Evolutionary conservation across 2,329 filamentous ascomycete genomes (phyloP).

Genomic region (Fusarium heterosporum): DNA sequence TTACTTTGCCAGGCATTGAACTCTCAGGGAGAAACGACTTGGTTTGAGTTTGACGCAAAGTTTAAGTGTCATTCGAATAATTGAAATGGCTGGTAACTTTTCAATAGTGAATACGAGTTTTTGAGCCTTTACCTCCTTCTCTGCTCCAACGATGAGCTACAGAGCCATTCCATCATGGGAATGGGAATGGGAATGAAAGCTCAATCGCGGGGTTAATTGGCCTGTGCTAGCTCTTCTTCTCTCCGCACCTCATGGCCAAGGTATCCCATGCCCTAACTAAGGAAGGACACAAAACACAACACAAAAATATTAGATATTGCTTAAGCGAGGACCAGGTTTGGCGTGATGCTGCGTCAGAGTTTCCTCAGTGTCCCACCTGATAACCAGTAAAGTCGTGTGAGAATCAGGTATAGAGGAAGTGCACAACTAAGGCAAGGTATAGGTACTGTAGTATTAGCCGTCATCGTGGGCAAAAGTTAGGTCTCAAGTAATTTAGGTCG

Average conservation of each 20-base stretch:
- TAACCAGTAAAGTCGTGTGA: conserved; percentile 8
- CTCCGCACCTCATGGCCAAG: conserved; percentile 1
- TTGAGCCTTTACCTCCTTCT: background rate
- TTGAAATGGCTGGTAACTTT: background rate
- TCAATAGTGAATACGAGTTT: background rate
- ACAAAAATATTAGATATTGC: conserved; percentile 33
- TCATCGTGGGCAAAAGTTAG: conserved; percentile 31
- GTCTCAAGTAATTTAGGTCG: conserved; percentile 24
- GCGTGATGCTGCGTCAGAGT: conserved; percentile 37
- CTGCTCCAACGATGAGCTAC: background rate
- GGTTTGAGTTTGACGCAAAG: conserved; percentile 11
- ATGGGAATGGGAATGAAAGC: background rate
- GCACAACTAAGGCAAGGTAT: background rate
- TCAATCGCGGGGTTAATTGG: conserved; percentile 27
- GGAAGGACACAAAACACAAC: conserved; percentile 34
- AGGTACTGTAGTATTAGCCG: conserved; percentile 21
- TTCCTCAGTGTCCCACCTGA: conserved; percentile 32
- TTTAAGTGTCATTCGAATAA: background rate
- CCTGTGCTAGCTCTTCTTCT: conserved; percentile 9
- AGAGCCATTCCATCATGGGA: background rate
- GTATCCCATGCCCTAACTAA: conserved; percentile 41
- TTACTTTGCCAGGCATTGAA: conserved; percentile 1
- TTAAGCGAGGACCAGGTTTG: conserved; percentile 40
- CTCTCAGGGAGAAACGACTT: background rate
- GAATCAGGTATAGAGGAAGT: background rate